Evolutionary conservation across 2,329 filamentous ascomycete genomes (phyloP), one percentile per base, ranked within the genome.

Genomic region (Fusarium dlaminii): DNA sequence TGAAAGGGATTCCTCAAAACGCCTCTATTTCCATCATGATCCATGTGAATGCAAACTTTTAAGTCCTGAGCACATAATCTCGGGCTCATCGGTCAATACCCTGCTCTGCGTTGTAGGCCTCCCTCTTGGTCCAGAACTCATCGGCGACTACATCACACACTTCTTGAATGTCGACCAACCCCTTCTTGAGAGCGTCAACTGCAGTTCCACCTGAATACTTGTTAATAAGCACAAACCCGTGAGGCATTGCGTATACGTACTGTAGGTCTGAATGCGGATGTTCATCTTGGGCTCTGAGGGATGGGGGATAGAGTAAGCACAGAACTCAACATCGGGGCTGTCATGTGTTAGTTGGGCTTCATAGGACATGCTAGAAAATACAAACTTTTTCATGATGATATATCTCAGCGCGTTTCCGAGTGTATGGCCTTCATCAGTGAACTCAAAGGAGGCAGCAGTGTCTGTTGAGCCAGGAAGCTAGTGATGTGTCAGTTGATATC

Each of bases 361-460:
- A n/a, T 5, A 14, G 15, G n/a, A 22, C 9, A 9, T 36, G 24
- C 17, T 17, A 6, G 13, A n/a, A 17, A 32, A 36, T 52, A 80
- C 90, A 75, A 86, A 98, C 96, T 99, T 99, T 85, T 98, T 98
- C 94, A 98, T 98, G 79, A 99, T 97, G 73, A 98, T 93, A 81
- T 95, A 98, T 79, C 96, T 90, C 77, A 99, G 85, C 15, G 95
- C 94, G 83, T 99, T 99, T 34, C 96, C 96, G 59, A 99, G 87
- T 1, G 96, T 99, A 83, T 99, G 96, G 48, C 97, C 95, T 85
- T 99, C 96, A 51, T 94, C 92, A 68, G 93, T 90, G 79, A 99
- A 97, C 81, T 98, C 94, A 81, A 98, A 99, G 22, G 95, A 98
- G 36, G 96, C 96, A 9, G 95, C 95, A 14, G 93, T 96, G 56